Conservation (phyloP, 805 yeast species). For the Ogataea thermomethanolica region DNA sequence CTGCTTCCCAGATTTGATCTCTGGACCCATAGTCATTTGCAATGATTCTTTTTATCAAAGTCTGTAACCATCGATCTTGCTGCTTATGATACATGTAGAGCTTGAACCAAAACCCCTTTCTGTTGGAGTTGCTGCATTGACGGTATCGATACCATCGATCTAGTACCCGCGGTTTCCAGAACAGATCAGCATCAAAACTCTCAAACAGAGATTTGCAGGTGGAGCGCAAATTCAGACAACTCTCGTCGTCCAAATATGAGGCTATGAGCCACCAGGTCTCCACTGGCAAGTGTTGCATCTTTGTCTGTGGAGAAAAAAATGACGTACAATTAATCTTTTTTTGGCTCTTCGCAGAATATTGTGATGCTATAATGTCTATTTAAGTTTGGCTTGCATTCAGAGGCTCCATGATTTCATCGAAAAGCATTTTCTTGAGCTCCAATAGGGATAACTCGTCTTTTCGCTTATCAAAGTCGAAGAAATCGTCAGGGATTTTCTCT, state of each 20-base stretch:
- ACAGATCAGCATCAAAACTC: slow-evolving; percentile 11
- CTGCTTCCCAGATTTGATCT: background rate
- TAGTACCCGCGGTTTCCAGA: slow-evolving; percentile 21
- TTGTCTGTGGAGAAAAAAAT: background rate
- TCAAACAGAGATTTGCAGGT: slow-evolving; percentile 6
- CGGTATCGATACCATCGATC: slow-evolving; percentile 1
- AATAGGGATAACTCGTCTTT: slow-evolving; percentile 75
- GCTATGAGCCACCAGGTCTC: slow-evolving; percentile 24
- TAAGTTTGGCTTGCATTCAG: slow-evolving; percentile 12
- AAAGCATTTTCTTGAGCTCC: slow-evolving; percentile 74
- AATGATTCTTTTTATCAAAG: background rate
- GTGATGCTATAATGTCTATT: slow-evolving; percentile 1
- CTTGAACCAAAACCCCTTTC: background rate
- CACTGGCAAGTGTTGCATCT: slow-evolving; percentile 11
- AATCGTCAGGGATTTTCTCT: slow-evolving; percentile 76
- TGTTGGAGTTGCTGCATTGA: background rate
- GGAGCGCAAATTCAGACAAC: slow-evolving; percentile 12
- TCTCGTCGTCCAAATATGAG: slow-evolving; percentile 5
- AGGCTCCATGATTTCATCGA: slow-evolving; percentile 73
- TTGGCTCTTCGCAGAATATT: too few species aligned
- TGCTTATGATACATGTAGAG: background rate
- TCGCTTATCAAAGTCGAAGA: slow-evolving; percentile 82
- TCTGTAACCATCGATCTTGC: background rate
- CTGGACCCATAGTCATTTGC: background rate
- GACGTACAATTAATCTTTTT: background rate